A percentile compares a stretch with the other conserved stretches of the same genome.
These are phyloP conservation scores for Gentiana dahurica DNA, from an alignment of 257 asterid species.

Conservation along the genomic window DNA sequence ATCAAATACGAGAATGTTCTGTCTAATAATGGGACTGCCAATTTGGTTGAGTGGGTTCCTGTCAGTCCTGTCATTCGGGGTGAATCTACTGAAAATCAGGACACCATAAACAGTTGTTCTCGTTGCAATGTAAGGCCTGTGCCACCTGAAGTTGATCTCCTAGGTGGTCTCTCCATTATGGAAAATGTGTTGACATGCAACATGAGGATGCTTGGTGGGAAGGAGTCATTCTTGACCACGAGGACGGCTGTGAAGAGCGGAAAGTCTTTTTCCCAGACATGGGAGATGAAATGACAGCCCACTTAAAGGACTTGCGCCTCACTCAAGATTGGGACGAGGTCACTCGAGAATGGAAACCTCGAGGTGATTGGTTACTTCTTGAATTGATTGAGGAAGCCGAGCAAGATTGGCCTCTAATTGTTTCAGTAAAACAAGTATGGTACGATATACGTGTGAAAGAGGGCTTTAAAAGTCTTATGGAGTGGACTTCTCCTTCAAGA, in stretches of 20 bases:
- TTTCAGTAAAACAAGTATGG: conserved; percentile 85
- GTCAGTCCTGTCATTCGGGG: conserved; percentile 55
- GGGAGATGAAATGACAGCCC: conserved; percentile 67
- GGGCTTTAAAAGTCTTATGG: conserved; percentile 33
- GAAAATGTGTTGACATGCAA: conserved; percentile 58
- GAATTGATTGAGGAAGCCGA: conserved; percentile 50
- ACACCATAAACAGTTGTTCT: conserved; percentile 1
- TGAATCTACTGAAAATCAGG: not conserved
- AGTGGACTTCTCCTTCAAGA: conserved; percentile 45
- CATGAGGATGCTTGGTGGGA: conserved; percentile 90
- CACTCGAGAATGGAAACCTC: conserved; percentile 53
- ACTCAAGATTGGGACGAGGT: conserved; percentile 77
- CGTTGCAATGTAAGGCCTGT: conserved; percentile 70
- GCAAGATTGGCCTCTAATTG: conserved; percentile 38
- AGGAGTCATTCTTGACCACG: conserved; percentile 71
- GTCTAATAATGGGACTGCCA: conserved; percentile 29
- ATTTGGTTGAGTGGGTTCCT: conserved; percentile 34
- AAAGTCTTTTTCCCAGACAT: conserved; percentile 74
- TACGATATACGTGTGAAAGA: conserved; percentile 50
- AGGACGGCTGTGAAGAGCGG: conserved; percentile 37
- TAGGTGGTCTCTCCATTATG: conserved; percentile 35
- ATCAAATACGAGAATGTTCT: conserved; percentile 50
- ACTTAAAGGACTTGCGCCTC: conserved; percentile 31
- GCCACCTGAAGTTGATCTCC: conserved; percentile 25
- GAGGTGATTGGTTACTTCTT: conserved; percentile 66